Evolutionary conservation across 176 grass and related monocot species (phyloP).

Genomic region (Lolium perenne): DNA sequence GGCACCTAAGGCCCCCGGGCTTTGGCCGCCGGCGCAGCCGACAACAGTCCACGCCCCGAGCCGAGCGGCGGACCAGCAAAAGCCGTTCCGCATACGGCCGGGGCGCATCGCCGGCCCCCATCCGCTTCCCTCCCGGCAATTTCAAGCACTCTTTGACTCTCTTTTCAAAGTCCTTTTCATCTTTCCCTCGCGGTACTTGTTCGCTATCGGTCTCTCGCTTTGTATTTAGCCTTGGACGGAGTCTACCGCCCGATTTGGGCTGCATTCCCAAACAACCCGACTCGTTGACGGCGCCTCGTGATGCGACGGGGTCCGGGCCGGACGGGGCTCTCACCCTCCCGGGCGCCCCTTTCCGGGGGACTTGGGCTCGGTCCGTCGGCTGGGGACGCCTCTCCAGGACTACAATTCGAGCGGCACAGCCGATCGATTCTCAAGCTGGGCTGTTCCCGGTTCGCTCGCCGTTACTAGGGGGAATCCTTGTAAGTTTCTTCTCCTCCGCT

Average conservation of each 20-base stretch:
- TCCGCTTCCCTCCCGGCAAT: slow-evolving; percentile 74
- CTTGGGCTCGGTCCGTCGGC: slow-evolving; percentile 31
- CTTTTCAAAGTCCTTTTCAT: slow-evolving; percentile 71
- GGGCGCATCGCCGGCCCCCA: slow-evolving; percentile 60
- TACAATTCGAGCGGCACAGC: neutral
- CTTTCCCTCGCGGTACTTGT: slow-evolving; percentile 61
- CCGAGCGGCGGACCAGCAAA: neutral
- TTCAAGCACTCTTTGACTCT: slow-evolving; percentile 76
- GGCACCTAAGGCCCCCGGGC: slow-evolving; percentile 25
- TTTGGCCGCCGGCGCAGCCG: slow-evolving; percentile 16
- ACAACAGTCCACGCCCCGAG: neutral
- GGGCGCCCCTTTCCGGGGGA: slow-evolving; percentile 55
- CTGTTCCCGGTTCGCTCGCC: neutral
- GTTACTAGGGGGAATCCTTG: slow-evolving; percentile 27
- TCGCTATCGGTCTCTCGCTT: slow-evolving; percentile 56
- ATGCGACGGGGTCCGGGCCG: slow-evolving; percentile 54
- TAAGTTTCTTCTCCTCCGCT: no score
- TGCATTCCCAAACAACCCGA: slow-evolving; percentile 70
- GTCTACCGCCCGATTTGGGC: slow-evolving; percentile 58
- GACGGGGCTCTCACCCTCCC: slow-evolving; percentile 63
- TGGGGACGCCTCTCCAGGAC: no score
- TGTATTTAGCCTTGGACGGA: slow-evolving; percentile 69
- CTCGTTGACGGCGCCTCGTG: slow-evolving; percentile 60
- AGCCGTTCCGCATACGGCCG: neutral
- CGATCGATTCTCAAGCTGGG: slow-evolving; percentile 11